A percentile compares a stretch with the other conserved stretches of the same genome.
These are phyloP conservation scores for Lithohypha guttulata DNA, from an alignment of 2,329 filamentous ascomycete species.

Conservation along the genomic window DNA sequence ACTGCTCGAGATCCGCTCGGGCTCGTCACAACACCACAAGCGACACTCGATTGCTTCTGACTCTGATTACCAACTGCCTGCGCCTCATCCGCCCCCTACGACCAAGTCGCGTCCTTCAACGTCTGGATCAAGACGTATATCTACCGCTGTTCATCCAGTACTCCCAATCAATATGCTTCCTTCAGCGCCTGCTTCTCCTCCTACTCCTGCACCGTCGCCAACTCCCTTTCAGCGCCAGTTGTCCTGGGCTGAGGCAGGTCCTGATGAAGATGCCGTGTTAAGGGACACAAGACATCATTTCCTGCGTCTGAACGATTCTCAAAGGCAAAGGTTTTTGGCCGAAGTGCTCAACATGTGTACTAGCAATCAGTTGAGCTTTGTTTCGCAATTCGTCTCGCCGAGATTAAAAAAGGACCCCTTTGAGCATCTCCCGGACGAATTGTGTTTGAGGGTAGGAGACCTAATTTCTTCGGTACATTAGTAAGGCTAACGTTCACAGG, in stretches of 20 bases:
- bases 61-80: constrained; percentile 25
- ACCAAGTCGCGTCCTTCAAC: constrained; percentile 25
- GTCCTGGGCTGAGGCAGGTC: constrained; percentile 36
- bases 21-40: constrained; percentile 11
- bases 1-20: constrained; percentile 11
- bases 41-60: constrained; percentile 24
- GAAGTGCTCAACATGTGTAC: constrained; percentile 90
- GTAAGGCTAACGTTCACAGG: constrained; percentile 39
- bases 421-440: constrained; percentile 77
- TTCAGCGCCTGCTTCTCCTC: constrained; percentile 54
- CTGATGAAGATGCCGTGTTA: constrained; percentile 73
- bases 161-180: constrained; percentile 52
- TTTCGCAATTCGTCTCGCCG: constrained; percentile 90
- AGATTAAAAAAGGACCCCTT: constrained; percentile 94
- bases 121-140: constrained; percentile 22
- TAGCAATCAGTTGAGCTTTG: constrained; percentile 88
- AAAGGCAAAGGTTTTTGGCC: constrained; percentile 70
- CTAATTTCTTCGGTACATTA: neutral
- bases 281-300: constrained; percentile 72
- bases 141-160: constrained; percentile 27
- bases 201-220: constrained; percentile 56
- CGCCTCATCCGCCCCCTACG: constrained; percentile 24
- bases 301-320: constrained; percentile 60
- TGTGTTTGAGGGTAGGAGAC: constrained; percentile 68
- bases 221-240: constrained; percentile 52